Base-by-base conservation (phyloP, 1,284 basidiomycete genomes). In the Marasmius oreades region DNA sequence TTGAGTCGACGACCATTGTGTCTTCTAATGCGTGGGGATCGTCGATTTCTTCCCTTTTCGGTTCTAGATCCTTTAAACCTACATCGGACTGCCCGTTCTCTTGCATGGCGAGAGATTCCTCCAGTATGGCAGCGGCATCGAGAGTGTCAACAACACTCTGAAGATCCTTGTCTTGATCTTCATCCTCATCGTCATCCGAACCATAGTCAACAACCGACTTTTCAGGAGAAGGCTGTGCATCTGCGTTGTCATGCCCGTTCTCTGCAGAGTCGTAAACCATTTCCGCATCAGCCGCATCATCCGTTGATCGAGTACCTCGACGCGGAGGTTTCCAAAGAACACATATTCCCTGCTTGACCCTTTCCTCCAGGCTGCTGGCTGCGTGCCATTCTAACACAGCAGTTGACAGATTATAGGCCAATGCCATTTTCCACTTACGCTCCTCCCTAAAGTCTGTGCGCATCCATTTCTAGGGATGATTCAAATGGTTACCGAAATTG, bases 361-460 rank as follows among this genome's bases (percentile, higher is more conserved):
- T 82, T 58, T 89, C 88, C 60, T 87, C 85, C 11, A 74, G 71
- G 6, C 77, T 79, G 6, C 77, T 76, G 3, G 91, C 88, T 52
- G 83, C 79, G 68, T 97, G 93, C 93, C 94, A 99, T 61, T 92
- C 89, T 11, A 90, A 80, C 12, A 93, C 88, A 48, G 92, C 85
- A 53, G 85, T 85, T 0, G 92, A 92, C n/a, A 98, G 71, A 58
- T 90, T 88, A 67, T 88, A 90, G 0, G 96, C 95, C 18, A 94
- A 69, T 0, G 89, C 87, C 34, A 91, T 74, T 70, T 99, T 99
- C 95, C 95, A 99, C 58, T 84, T 83, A 52, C 92, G 79, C 68
- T 99, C 97, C 71, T 99, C 95, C 7, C 90, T 85, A 65, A 95
- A 98, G 67, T 99, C 97, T 14, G 85, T 85, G 48, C 95, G 90